Conservation (phyloP, 805 yeast species). For the Candida chilensis region DNA sequence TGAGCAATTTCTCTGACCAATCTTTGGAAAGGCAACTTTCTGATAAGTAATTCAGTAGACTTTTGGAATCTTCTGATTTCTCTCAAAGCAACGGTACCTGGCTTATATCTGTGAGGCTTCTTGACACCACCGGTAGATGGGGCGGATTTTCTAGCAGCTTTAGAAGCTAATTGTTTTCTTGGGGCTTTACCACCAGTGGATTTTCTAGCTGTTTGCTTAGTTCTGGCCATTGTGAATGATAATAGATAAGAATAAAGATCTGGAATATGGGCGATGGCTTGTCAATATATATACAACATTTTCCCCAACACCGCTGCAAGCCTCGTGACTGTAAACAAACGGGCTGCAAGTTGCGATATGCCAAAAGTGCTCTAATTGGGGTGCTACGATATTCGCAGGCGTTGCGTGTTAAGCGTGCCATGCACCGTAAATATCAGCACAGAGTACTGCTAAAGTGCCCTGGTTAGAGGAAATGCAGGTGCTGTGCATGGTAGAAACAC, state of each 20-base stretch:
- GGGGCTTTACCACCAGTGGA: slow-evolving; percentile 95
- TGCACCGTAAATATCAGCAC: too few relatives aligned
- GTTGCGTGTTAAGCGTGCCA: too few relatives aligned
- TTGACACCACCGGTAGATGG: slow-evolving; percentile 91
- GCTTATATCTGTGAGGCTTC: slow-evolving; percentile 94
- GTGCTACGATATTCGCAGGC: too few relatives aligned
- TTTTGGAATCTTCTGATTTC: slow-evolving; percentile 97
- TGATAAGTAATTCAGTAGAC: slow-evolving; percentile 88
- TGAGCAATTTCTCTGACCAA: slow-evolving; percentile 93
- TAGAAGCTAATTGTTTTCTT: slow-evolving; percentile 88
- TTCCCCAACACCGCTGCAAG: too few relatives aligned
- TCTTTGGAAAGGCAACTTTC: slow-evolving; percentile 97
- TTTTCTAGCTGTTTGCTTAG: slow-evolving; percentile 91
- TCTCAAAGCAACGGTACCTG: slow-evolving; percentile 94
- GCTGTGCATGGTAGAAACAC: too few relatives aligned
- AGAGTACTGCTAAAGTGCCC: too few relatives aligned
- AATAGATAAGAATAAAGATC: slow-evolving; percentile 7
- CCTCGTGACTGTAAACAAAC: too few relatives aligned
- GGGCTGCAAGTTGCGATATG: too few relatives aligned
- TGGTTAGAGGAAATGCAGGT: too few relatives aligned
- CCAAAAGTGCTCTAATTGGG: too few relatives aligned
- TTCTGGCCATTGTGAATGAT: slow-evolving; percentile 88
- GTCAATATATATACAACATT: too few relatives aligned
- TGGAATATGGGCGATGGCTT: too few relatives aligned
- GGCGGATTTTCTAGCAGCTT: slow-evolving; percentile 90